These are phyloP conservation scores for Porodaedalea pini DNA, from an alignment of 1,284 basidiomycete genomes.

Conservation along the genomic window DNA sequence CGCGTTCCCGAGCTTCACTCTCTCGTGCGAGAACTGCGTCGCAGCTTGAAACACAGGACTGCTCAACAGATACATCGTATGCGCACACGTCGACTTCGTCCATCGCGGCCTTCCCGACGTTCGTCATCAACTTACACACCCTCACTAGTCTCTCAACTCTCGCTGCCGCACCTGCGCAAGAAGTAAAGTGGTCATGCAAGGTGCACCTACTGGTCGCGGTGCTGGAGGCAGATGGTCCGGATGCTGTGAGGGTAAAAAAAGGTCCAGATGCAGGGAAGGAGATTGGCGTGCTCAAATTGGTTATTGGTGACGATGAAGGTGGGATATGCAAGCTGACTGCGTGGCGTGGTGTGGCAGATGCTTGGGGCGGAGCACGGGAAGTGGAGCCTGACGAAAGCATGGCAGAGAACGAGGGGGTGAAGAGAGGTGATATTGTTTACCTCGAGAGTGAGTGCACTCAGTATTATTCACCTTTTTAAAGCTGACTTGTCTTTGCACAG, in stretches of 20 bases:
- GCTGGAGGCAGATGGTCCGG: slow-evolving; percentile 72
- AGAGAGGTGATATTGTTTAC: slow-evolving; percentile 64
- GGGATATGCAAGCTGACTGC: slow-evolving; percentile 64
- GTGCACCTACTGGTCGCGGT: slow-evolving; percentile 58
- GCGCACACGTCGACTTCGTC: slow-evolving; percentile 61
- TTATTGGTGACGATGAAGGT: slow-evolving; percentile 66
- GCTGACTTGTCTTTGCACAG: background rate
- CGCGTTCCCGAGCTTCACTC: slow-evolving; percentile 26
- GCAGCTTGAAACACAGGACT: slow-evolving; percentile 37
- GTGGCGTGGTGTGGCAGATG: slow-evolving; percentile 70
- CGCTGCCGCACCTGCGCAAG: slow-evolving; percentile 17
- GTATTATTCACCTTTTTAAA: background rate
- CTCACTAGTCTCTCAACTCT: slow-evolving; percentile 47
- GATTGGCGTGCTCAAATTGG: slow-evolving; percentile 59
- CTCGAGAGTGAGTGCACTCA: slow-evolving; percentile 52
- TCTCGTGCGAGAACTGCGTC: slow-evolving; percentile 28
- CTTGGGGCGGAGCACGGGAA: slow-evolving; percentile 53
- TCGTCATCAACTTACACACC: slow-evolving; percentile 59
- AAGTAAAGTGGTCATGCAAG: slow-evolving; percentile 36
- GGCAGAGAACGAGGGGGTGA: slow-evolving; percentile 27
- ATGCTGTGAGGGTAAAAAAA: slow-evolving; percentile 58
- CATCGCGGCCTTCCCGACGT: slow-evolving; percentile 61
- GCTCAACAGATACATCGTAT: slow-evolving; percentile 45
- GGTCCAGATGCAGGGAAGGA: slow-evolving; percentile 64
- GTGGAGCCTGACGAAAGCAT: slow-evolving; percentile 23